Evolutionary conservation across 768 basidiomycete genomes (phyloP).

Genomic region (Suillus subaureus): DNA sequence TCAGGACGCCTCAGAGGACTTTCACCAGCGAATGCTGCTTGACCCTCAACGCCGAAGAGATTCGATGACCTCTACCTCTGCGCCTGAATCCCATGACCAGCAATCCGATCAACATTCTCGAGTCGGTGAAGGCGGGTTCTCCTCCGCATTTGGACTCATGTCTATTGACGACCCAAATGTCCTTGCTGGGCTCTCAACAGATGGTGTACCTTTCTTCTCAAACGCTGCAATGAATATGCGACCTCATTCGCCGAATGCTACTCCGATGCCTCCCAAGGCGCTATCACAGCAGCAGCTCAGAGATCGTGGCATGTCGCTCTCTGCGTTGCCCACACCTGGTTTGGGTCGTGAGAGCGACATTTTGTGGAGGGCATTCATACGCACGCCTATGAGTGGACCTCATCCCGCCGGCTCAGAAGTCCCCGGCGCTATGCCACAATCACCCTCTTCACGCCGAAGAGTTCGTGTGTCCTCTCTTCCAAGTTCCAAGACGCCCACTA

Average conservation of each 20-base stretch:
- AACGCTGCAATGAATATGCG: slow-evolving; percentile 25
- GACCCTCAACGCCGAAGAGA: slow-evolving; percentile 18
- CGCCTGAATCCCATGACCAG: slow-evolving; percentile 13
- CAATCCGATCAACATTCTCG: slow-evolving; percentile 17
- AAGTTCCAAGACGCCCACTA: slow-evolving; percentile 64
- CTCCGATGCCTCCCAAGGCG: slow-evolving; percentile 46
- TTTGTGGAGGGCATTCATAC: slow-evolving; percentile 76
- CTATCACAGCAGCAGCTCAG: slow-evolving; percentile 22
- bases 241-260: slow-evolving; percentile 46
- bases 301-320: slow-evolving; percentile 28
- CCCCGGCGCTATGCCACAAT: slow-evolving; percentile 27
- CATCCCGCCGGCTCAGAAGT: slow-evolving; percentile 17
- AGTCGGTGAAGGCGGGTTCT: slow-evolving; percentile 45
- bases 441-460: slow-evolving; percentile 39
- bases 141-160: slow-evolving; percentile 73
- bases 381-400: slow-evolving; percentile 57
- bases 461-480: slow-evolving; percentile 69
- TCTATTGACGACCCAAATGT: slow-evolving; percentile 74
- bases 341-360: slow-evolving; percentile 45
- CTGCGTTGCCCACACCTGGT: slow-evolving; percentile 35
- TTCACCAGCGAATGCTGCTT: slow-evolving; percentile 22
- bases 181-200: slow-evolving; percentile 59
- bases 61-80: slow-evolving; percentile 18
- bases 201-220: slow-evolving; percentile 67
- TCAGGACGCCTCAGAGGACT: slow-evolving; percentile 31